Evolutionary conservation across 2,329 filamentous ascomycete genomes (phyloP), one percentile per base, ranked within the genome.

Genomic region (Colletotrichum sp.): DNA sequence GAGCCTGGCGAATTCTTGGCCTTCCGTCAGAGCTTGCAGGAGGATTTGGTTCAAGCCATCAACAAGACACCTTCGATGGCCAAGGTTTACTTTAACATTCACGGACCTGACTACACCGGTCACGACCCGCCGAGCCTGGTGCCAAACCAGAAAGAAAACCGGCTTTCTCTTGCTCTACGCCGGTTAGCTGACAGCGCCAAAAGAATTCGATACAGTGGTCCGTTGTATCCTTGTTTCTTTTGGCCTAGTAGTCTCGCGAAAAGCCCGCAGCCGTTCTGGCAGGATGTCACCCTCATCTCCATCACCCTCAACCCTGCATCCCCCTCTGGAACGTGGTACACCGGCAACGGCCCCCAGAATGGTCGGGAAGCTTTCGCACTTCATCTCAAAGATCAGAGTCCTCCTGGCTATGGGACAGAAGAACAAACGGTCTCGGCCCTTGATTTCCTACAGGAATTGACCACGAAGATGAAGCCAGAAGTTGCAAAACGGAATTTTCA

Each of bases 381-480:
- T n/a, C 38, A 43, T 10, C 38, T 43, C 18, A n/a, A 43, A 43
- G 18, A 43, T 43, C 18, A 43, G 3, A n/a, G 38, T n/a, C 38
- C 38, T n/a, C 38, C 38, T 43, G 38, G 38, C 16, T 43, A 43
- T 43, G 38, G 38, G 18, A 43, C 38, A 6, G 38, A 43, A 43
- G 18, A 43, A 43, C 38, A 43, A 18, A 43, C 38, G 18, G 8
- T 43, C 1, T 43, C 18, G 18, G 38, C 38, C 38, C 18, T 43
- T 43, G 38, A 1, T 10, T 43, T n/a, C 0, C 38, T 43, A n/a
- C 0, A 0, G 9, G 38, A 43, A 6, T 43, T 43, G 38, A 43
- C 18, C 38, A 43, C 6, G 38, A 43, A 43, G 38, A 10, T 10
- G 38, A 6, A 10, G 18, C 18, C 38, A 10, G 38, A 43, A 43